Evolutionary conservation across 768 basidiomycete species (phyloP).

Genomic region (Tulasnella sp.): DNA sequence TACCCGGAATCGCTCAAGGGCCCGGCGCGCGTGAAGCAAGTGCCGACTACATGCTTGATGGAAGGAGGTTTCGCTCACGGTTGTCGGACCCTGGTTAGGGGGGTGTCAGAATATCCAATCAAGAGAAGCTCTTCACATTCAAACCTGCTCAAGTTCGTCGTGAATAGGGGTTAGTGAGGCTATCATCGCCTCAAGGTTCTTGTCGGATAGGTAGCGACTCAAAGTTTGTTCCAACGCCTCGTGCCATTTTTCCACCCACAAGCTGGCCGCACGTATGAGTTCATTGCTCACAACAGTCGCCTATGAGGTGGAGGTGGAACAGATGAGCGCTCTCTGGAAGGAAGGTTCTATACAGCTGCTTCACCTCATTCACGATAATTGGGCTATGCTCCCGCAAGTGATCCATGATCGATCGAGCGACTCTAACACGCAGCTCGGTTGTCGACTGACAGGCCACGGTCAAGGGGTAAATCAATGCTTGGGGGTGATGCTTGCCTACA

Average conservation of each 20-base stretch:
- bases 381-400: slow-evolving; percentile 89
- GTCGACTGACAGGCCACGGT: slow-evolving; percentile 97
- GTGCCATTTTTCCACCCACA: slow-evolving; percentile 99
- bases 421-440: slow-evolving; percentile 64
- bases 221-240: slow-evolving; percentile 98
- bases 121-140: slow-evolving; percentile 20
- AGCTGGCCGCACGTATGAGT: slow-evolving; percentile 92
- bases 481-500: slow-evolving; percentile 93
- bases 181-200: slow-evolving; percentile 96
- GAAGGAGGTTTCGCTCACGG: slow-evolving; percentile 92
- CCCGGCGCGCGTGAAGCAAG: slow-evolving; percentile 82
- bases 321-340: no score
- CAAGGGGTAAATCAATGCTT: slow-evolving; percentile 89
- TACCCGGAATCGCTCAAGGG: slow-evolving; percentile 71
- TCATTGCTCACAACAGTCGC: slow-evolving; percentile 85
- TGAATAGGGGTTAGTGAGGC: slow-evolving; percentile 84
- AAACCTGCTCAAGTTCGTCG: slow-evolving; percentile 75
- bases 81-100: slow-evolving; percentile 67
- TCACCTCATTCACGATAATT: slow-evolving; percentile 73
- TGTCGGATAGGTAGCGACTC: slow-evolving; percentile 89
- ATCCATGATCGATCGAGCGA: slow-evolving; percentile 79
- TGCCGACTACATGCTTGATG: slow-evolving; percentile 89
- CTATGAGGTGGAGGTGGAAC: no score
- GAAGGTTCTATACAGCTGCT: no score
- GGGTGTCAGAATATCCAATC: not conserved